These are phyloP conservation scores for Cronartium quercuum DNA, from an alignment of 1,284 basidiomycete species.

Conservation along the genomic window DNA sequence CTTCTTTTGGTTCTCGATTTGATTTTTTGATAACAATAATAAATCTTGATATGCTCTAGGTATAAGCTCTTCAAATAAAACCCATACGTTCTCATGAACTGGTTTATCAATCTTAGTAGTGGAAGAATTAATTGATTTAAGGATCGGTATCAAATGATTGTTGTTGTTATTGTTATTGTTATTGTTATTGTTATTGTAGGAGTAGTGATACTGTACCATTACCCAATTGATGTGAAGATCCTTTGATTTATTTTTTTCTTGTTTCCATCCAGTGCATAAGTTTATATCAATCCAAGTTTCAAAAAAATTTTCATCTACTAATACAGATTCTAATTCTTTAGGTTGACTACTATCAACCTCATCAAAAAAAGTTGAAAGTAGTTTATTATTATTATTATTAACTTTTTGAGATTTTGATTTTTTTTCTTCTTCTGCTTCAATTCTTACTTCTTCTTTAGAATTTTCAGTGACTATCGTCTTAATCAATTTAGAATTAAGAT, in stretches of 20 bases:
- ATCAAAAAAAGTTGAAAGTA: slow-evolving; percentile 44
- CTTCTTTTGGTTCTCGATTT: background rate
- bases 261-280: slow-evolving; percentile 45
- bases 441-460: slow-evolving; percentile 32
- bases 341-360: slow-evolving; percentile 45
- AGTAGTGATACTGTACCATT: slow-evolving; percentile 44
- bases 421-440: slow-evolving; percentile 39
- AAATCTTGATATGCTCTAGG: slow-evolving; percentile 45
- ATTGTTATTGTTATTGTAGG: slow-evolving; percentile 38
- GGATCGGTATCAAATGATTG: too few species aligned
- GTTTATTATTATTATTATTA: slow-evolving; percentile 42
- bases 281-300: slow-evolving; percentile 47
- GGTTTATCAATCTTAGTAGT: slow-evolving; percentile 35
- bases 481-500: slow-evolving; percentile 43
- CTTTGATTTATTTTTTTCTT: slow-evolving; percentile 47
- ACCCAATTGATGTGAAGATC: slow-evolving; percentile 46
- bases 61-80: slow-evolving; percentile 46
- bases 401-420: slow-evolving; percentile 38
- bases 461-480: too few species aligned
- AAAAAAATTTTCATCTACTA: slow-evolving; percentile 46
- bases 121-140: background rate
- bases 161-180: background rate
- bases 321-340: slow-evolving; percentile 40
- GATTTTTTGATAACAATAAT: slow-evolving; percentile 26
- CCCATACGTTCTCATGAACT: slow-evolving; percentile 45